A percentile compares a stretch with the other conserved stretches of the same genome.
Conservation (phyloP, 148 eudicot genomes). For the Cornus kousa region DNA sequence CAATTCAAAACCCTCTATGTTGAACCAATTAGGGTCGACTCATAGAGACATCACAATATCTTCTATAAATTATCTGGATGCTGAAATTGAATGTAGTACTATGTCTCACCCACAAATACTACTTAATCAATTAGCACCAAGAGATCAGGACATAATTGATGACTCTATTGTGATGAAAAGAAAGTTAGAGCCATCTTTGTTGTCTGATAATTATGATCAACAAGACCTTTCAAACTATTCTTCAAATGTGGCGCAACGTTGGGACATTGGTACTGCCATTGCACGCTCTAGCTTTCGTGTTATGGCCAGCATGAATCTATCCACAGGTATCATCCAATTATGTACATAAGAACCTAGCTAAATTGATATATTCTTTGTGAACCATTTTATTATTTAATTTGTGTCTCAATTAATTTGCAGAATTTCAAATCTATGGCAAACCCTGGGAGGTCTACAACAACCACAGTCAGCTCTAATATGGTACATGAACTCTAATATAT, state of each 20-base stretch:
- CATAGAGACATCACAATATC: background rate
- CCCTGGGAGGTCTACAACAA: slow-evolving; percentile 10
- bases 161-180: slow-evolving; percentile 2
- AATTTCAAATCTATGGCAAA: slow-evolving; percentile 8
- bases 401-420: slow-evolving; percentile 7
- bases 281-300: background rate
- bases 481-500: background rate
- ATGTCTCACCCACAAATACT: too few relatives aligned
- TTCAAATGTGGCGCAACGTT: background rate
- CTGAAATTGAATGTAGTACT: too few relatives aligned
- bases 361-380: background rate
- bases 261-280: background rate
- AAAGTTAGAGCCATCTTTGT: background rate
- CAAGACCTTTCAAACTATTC: slow-evolving; percentile 1
- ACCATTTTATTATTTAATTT: background rate
- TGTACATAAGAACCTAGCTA: background rate
- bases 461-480: background rate
- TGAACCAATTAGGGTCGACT: background rate
- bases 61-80: background rate
- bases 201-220: background rate
- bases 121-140: background rate
- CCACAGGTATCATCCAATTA: background rate
- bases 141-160: background rate
- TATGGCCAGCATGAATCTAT: background rate
- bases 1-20: background rate